Conservation (phyloP, 2,329 filamentous ascomycete genomes). For the Pseudocercospora crystallina region DNA sequence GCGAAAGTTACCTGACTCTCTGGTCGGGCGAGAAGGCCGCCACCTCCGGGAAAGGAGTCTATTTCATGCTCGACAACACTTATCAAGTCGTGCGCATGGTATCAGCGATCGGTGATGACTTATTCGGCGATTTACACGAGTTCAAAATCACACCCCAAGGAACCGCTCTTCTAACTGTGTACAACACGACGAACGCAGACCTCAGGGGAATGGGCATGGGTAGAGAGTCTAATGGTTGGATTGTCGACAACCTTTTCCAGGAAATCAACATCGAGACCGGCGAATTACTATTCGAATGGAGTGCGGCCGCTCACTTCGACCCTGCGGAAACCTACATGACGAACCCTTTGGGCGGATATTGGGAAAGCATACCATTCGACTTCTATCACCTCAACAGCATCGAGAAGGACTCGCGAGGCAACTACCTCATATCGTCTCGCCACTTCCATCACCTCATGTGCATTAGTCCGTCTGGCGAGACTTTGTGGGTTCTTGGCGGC, state of each 20-base stretch:
- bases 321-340: slow-evolving; percentile 31
- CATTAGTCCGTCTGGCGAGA: slow-evolving; percentile 43
- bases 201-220: slow-evolving; percentile 28
- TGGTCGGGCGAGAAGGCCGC: slow-evolving; percentile 40
- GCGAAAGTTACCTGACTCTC: slow-evolving; percentile 39
- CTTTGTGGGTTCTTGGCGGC: slow-evolving; percentile 55
- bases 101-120: slow-evolving; percentile 30
- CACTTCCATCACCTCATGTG: slow-evolving; percentile 46
- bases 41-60: slow-evolving; percentile 36
- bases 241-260: slow-evolving; percentile 48
- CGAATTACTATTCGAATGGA: slow-evolving; percentile 43
- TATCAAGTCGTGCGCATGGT: slow-evolving; percentile 31
- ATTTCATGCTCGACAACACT: slow-evolving; percentile 36
- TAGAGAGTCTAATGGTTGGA: slow-evolving; percentile 36
- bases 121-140: slow-evolving; percentile 45
- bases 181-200: slow-evolving; percentile 35
- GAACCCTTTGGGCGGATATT: slow-evolving; percentile 42
- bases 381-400: slow-evolving; percentile 57
- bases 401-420: slow-evolving; percentile 48
- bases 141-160: slow-evolving; percentile 43
- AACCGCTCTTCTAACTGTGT: slow-evolving; percentile 47
- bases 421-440: slow-evolving; percentile 51
- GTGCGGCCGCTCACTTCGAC: slow-evolving; percentile 39
- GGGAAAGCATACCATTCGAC: slow-evolving; percentile 38
- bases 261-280: slow-evolving; percentile 44